These are phyloP conservation scores for Talinum fruticosum DNA, from an alignment of 148 eudicot species.

Conservation along the genomic window DNA sequence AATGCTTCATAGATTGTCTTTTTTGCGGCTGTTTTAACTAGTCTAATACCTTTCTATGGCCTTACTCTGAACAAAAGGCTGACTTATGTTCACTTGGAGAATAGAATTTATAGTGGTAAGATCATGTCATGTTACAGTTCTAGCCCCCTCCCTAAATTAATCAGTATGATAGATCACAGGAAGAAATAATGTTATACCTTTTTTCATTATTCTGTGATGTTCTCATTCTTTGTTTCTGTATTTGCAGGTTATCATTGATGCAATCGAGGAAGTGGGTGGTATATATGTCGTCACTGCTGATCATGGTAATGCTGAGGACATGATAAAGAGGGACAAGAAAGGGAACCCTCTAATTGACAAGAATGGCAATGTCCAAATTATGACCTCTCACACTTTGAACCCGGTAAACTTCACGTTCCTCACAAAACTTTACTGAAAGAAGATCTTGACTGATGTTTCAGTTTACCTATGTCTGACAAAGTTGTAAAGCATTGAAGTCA, in stretches of 20 bases:
- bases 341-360: constrained; percentile 79
- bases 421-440: background rate
- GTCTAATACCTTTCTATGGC: background rate
- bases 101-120: background rate
- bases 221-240: background rate
- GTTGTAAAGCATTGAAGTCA: background rate
- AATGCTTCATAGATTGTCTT: background rate
- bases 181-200: background rate
- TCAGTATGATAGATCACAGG: background rate
- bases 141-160: background rate
- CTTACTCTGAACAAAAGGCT: background rate
- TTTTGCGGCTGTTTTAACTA: background rate
- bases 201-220: background rate
- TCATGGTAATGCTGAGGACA: constrained; percentile 99
- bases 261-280: constrained; percentile 86
- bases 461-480: background rate
- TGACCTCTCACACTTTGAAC: constrained; percentile 85
- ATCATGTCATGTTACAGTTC: background rate
- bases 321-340: constrained; percentile 94
- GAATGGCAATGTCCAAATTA: constrained; percentile 72
- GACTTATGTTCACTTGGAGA: background rate
- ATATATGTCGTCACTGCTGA: constrained; percentile 90
- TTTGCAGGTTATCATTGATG: constrained; percentile 72
- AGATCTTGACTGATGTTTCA: background rate
- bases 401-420: constrained; percentile 59